Percentiles rank a stretch among this genome's conserved stretches.
Evolutionary conservation across 106 monocot genomes (phyloP).

Genomic region (Gastrodia elata): DNA sequence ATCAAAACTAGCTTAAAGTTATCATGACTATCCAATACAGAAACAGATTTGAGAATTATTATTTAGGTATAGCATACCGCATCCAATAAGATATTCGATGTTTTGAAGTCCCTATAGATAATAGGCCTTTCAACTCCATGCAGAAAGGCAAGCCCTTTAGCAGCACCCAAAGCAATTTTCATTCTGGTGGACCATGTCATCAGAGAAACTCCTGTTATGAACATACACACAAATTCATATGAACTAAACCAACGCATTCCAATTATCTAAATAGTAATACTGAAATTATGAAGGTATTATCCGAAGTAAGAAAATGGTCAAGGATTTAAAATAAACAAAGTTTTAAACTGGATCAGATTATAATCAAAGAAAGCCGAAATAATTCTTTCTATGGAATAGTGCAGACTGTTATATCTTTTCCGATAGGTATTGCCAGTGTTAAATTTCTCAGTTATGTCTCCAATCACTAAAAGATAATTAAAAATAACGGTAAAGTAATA

Average conservation of each 20-base stretch:
- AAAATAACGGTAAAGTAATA: no score
- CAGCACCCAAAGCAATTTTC: constrained; percentile 62
- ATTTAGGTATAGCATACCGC: constrained; percentile 18
- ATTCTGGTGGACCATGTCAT: constrained; percentile 63
- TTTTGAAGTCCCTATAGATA: constrained; percentile 70
- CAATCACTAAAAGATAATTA: no score
- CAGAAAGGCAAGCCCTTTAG: constrained; percentile 63
- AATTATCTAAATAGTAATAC: not conserved
- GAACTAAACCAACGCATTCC: not conserved
- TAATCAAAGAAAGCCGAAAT: not conserved
- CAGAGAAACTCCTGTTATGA: constrained; percentile 46
- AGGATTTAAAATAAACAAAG: not conserved
- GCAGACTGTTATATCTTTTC: not conserved
- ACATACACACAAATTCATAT: constrained; percentile 1
- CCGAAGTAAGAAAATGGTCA: not conserved
- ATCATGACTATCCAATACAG: not conserved
- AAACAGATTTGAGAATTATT: not conserved
- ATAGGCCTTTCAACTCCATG: constrained; percentile 53
- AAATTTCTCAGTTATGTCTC: not conserved
- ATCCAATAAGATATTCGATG: constrained; percentile 64
- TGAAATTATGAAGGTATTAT: not conserved
- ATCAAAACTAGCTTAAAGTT: no score
- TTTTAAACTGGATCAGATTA: not conserved
- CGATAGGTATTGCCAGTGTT: not conserved
- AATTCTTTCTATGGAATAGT: not conserved